A percentile compares a stretch with the other conserved stretches of the same genome.
Evolutionary conservation across 768 basidiomycete species (phyloP).

Genomic region (Candolleomyces eurysporus): DNA sequence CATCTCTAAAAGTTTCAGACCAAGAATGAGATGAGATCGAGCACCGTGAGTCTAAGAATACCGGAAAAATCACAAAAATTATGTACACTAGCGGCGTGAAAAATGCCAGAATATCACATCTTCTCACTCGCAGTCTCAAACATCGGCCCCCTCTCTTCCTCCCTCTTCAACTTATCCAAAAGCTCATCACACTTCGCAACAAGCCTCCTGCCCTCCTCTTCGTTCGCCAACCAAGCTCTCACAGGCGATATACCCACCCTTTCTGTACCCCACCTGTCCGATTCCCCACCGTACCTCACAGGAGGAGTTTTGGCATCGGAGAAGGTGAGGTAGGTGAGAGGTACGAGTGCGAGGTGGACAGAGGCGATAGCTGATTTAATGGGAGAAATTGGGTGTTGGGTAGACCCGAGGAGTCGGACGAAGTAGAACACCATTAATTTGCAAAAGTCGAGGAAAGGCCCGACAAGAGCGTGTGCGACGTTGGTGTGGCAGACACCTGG

Average conservation of each 20-base stretch:
- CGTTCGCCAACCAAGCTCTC: constrained; percentile 48
- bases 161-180: constrained; percentile 35
- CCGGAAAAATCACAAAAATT: too few relatives aligned
- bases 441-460: constrained; percentile 40
- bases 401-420: constrained; percentile 68
- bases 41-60: too few relatives aligned
- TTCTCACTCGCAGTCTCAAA: constrained; percentile 16
- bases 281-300: constrained; percentile 53
- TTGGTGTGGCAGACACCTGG: constrained; percentile 72
- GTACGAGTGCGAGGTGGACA: constrained; percentile 65
- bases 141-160: constrained; percentile 16
- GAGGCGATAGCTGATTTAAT: constrained; percentile 67
- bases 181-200: constrained; percentile 56
- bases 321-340: constrained; percentile 47
- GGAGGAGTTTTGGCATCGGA: constrained; percentile 23
- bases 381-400: constrained; percentile 58
- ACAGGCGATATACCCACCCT: constrained; percentile 50
- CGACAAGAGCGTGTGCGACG: constrained; percentile 48
- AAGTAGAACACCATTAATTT: constrained; percentile 63
- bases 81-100: too few relatives aligned
- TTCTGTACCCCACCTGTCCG: constrained; percentile 54
- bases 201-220: constrained; percentile 44
- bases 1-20: too few relatives aligned
- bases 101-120: constrained; percentile 4
- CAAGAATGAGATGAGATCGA: too few relatives aligned